Evolutionary conservation across 1,139 yeast species (phyloP).

Genomic region (Pichia sp.): DNA sequence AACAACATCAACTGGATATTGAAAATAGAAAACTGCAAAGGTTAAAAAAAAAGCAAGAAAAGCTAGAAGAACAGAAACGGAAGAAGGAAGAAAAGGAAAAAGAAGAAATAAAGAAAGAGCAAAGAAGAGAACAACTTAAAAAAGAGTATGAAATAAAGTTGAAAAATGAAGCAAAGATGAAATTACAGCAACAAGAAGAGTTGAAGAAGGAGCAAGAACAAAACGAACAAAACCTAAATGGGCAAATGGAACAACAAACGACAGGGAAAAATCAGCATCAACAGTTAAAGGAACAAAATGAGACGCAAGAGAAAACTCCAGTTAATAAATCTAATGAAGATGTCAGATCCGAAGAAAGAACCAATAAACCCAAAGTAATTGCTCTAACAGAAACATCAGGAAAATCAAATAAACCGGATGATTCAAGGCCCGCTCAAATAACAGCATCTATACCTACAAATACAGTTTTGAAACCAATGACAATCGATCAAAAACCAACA

Average conservation of each 20-base stretch:
- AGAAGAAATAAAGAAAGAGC: conserved; percentile 9
- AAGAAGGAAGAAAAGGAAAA: conserved; percentile 9
- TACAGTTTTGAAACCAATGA: neutral
- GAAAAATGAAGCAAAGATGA: conserved; percentile 1
- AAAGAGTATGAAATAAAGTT: conserved; percentile 1
- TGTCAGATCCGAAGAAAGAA: neutral
- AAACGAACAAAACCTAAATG: neutral
- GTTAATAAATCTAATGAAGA: neutral
- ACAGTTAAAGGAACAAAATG: neutral
- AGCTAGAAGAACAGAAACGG: conserved; percentile 10
- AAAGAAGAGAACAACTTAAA: neutral
- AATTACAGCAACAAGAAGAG: conserved; percentile 1
- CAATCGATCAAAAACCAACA: neutral
- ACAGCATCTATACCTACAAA: neutral
- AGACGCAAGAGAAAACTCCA: no score
- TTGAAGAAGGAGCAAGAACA: neutral
- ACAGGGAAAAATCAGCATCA: neutral
- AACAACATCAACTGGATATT: conserved; percentile 32
- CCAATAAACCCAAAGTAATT: neutral
- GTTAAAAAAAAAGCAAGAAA: conserved; percentile 20
- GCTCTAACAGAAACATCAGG: neutral
- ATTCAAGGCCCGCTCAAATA: neutral
- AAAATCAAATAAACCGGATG: neutral
- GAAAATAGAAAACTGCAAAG: conserved; percentile 31
- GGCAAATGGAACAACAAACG: neutral